Percentiles rank a stretch among this genome's conserved stretches.
phyloP scores from a whole-genome alignment of 306 rosid genomes.

The Prunus salicina region DNA sequence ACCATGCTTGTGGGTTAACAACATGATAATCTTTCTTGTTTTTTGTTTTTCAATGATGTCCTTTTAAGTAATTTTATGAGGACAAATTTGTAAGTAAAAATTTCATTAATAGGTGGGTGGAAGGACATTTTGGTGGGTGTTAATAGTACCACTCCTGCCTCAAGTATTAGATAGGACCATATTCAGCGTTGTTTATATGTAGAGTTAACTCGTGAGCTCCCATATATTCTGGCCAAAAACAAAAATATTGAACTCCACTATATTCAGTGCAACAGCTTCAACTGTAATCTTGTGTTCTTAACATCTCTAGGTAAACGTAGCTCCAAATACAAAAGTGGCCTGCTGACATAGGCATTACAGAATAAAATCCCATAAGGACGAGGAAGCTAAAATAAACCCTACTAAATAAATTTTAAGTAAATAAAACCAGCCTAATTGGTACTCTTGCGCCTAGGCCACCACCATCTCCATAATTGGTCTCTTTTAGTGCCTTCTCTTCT shows the following conservation, averaged over 20 bases:
- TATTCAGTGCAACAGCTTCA: too few relatives aligned
- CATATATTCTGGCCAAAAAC: too few relatives aligned
- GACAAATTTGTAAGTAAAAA: neutral
- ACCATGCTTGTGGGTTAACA: neutral
- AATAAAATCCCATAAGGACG: neutral
- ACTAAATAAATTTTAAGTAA: too few relatives aligned
- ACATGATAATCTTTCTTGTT: neutral
- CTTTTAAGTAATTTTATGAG: neutral
- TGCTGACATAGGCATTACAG: neutral
- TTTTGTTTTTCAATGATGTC: neutral
- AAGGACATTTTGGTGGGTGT: neutral
- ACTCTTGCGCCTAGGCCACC: neutral
- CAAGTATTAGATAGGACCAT: neutral
- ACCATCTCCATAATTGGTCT: neutral
- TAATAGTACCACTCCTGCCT: neutral
- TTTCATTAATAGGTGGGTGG: neutral
- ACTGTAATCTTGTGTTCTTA: too few relatives aligned
- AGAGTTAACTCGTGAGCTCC: neutral
- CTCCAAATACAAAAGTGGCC: too few relatives aligned
- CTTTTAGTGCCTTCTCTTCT: neutral
- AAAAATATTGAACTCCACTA: too few relatives aligned
- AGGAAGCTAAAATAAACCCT: neutral
- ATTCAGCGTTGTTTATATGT: neutral
- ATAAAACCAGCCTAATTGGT: neutral
- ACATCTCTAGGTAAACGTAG: too few relatives aligned